Conservation (phyloP, 306 rosid species). For the Heteromeles arbutifolia region DNA sequence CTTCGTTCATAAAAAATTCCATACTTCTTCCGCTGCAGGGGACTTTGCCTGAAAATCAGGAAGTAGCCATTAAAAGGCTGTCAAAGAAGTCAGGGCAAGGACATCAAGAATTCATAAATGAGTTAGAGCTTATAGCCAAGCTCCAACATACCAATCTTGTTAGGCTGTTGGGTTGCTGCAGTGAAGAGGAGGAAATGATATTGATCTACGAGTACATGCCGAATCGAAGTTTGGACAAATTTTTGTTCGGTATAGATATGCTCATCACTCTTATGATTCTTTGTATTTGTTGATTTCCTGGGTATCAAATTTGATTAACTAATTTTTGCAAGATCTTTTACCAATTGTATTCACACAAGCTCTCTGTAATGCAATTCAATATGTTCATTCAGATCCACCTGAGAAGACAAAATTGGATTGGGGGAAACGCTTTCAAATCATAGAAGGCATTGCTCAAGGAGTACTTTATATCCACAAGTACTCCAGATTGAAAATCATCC, state of each 20-base stretch:
- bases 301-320: neutral
- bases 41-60: neutral
- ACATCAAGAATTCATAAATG: slow-evolving; percentile 39
- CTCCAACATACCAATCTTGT: slow-evolving; percentile 48
- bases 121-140: slow-evolving; percentile 38
- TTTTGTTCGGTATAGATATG: slow-evolving; percentile 32
- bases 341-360: no score
- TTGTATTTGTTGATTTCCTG: neutral
- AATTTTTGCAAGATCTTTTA: neutral
- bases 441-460: slow-evolving; percentile 1
- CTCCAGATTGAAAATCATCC: slow-evolving; percentile 17
- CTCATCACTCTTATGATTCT: neutral
- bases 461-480: slow-evolving; percentile 24
- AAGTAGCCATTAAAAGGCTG: slow-evolving; percentile 45
- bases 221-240: slow-evolving; percentile 42
- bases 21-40: slow-evolving; percentile 16
- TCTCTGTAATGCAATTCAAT: no score
- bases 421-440: slow-evolving; percentile 34
- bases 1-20: no score
- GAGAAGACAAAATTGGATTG: slow-evolving; percentile 19
- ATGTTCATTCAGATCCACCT: neutral
- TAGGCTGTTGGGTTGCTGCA: slow-evolving; percentile 37
- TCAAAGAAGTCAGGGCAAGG: slow-evolving; percentile 43
- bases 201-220: slow-evolving; percentile 46
- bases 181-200: slow-evolving; percentile 33